Evolutionary conservation across 768 basidiomycete species (phyloP).

Genomic region (Rhizopogon vinicolor): DNA sequence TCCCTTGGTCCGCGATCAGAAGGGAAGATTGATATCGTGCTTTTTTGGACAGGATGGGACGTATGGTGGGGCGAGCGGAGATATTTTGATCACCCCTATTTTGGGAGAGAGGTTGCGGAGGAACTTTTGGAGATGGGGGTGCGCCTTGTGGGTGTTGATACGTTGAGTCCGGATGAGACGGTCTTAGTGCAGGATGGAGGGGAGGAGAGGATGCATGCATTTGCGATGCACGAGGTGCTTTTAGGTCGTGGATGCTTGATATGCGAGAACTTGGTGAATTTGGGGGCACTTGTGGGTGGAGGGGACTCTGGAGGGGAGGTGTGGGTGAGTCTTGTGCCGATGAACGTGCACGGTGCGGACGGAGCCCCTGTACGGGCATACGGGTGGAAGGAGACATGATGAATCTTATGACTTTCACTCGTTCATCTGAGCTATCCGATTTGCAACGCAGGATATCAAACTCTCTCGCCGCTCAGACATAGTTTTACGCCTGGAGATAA

Average conservation of each 20-base stretch:
- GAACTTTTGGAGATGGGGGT: constrained; percentile 48
- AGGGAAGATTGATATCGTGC: constrained; percentile 34
- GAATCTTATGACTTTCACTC: not conserved
- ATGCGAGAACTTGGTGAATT: constrained; percentile 63
- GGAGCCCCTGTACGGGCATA: constrained; percentile 72
- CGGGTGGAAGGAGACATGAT: constrained; percentile 36
- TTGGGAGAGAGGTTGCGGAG: constrained; percentile 48
- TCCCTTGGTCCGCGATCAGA: constrained; percentile 20
- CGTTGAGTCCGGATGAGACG: constrained; percentile 66
- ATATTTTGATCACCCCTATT: constrained; percentile 65
- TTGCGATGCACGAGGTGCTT: constrained; percentile 53
- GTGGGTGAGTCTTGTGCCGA: constrained; percentile 52
- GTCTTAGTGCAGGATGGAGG: constrained; percentile 9
- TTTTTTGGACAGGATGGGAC: constrained; percentile 71
- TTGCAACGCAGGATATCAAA: not conserved
- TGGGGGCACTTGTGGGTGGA: constrained; percentile 35
- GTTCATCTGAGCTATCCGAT: not conserved
- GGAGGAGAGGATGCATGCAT: constrained; percentile 20
- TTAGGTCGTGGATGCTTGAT: constrained; percentile 62
- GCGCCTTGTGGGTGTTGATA: constrained; percentile 57
- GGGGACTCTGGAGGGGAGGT: constrained; percentile 19
- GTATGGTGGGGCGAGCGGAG: constrained; percentile 41
- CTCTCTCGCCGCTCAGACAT: no score
- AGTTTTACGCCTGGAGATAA: not conserved
- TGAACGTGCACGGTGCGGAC: constrained; percentile 55